Evolutionary conservation across 164 flowering plant genomes (phyloP).

Genomic region (Liquidambar formosana): DNA sequence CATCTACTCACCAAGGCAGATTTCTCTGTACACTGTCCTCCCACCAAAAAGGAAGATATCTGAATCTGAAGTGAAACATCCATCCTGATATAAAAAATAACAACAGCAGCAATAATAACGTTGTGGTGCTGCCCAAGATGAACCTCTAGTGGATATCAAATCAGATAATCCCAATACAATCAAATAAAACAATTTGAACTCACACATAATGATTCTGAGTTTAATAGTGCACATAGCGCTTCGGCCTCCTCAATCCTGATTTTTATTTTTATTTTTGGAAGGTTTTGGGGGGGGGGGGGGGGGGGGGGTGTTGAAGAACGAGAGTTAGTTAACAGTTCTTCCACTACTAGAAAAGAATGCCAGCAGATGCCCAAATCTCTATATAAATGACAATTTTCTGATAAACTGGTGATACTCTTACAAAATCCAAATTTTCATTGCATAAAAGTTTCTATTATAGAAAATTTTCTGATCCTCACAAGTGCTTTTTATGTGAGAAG

Average conservation of each 20-base stretch:
- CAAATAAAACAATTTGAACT: conserved; percentile 26
- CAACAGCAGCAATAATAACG: not conserved
- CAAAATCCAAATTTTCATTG: not conserved
- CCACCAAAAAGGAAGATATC: conserved; percentile 96
- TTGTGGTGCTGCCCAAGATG: not conserved
- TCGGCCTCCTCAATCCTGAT: conserved; percentile 95
- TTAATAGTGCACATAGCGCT: conserved; percentile 90
- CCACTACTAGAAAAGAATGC: too few relatives aligned
- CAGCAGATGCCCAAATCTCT: not conserved
- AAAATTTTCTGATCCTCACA: not conserved
- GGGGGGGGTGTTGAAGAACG: too few relatives aligned
- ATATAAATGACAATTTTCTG: not conserved
- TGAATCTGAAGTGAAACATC: conserved; percentile 93
- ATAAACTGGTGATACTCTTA: not conserved
- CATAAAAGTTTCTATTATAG: not conserved
- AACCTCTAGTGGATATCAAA: conserved; percentile 5
- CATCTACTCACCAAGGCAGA: conserved; percentile 68
- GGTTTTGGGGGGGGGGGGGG: too few relatives aligned
- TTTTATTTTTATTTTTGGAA: too few relatives aligned
- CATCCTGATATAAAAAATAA: conserved; percentile 59
- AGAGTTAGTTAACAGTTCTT: too few relatives aligned
- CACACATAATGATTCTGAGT: conserved; percentile 81
- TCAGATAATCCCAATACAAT: not conserved
- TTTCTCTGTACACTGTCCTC: conserved; percentile 88
- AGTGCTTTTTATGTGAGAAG: not conserved